Base-by-base conservation (phyloP, 805 yeast species). In the Saccharomycopsis javanensis region DNA sequence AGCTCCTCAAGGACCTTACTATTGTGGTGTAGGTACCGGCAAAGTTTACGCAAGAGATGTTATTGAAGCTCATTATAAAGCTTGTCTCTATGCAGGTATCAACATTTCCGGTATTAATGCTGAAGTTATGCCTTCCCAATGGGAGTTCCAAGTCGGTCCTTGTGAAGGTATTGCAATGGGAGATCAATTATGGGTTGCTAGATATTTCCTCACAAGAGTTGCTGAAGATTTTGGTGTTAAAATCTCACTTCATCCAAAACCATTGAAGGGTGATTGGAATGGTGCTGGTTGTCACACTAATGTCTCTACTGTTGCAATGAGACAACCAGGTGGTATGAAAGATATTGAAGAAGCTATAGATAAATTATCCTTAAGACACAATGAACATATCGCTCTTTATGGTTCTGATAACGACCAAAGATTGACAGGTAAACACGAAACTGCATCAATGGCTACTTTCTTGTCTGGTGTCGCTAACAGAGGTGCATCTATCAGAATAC, bases 231-330 rank as follows among this genome's bases (percentile, higher is more conserved):
- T 94, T 69, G 98, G 96, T 72, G 95, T 94, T 72, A 91, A 90
- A 86, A 92, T 94, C 67, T 89, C 97, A 51, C 85, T 91, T 86
- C 99, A 94, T 83, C 99, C 99, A 76, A 94, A 94, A 82, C 98
- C 99, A 66, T 81, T 94, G 74, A 82, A 85, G 79, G 98, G 98
- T 67, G 98, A 92, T 78, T 94, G 98, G 98, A 94, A 94, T 74
- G 99, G 99, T 79, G 98, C 99, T 73, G 99, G 99, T 69, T 92
- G 98, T 81, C 99, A 94, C 78, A 94, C 99, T 73, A 94, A 94
- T 74, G 98, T 94, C 61, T 90, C 97, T 53, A 94, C 99, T 67
- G 81, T 79, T 73, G 71, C 70, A 54, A 94, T 92, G 98, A 90
- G 99, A 81, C 72, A 70, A 37, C 87, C 88, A 71, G 99, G 99